Conservation (phyloP, 768 basidiomycete genomes). For the Boletus edulis region DNA sequence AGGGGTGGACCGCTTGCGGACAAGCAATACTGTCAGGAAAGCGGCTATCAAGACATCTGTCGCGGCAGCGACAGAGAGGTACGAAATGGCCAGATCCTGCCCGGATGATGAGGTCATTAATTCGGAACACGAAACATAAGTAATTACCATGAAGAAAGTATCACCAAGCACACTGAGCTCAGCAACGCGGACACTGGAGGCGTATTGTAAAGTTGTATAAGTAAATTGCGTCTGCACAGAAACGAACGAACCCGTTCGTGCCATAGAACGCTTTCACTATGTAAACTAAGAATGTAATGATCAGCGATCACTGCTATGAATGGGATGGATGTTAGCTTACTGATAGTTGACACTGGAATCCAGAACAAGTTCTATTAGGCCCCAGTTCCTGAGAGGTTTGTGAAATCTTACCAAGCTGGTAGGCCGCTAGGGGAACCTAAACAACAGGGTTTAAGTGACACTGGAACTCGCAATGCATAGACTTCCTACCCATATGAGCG, state of each 20-base stretch:
- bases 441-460: neutral
- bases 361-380: neutral
- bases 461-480: neutral
- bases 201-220: neutral
- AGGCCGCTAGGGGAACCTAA: conserved; percentile 1
- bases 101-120: neutral
- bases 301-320: neutral
- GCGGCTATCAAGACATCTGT: conserved; percentile 5
- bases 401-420: conserved; percentile 9
- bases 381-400: too few relatives aligned
- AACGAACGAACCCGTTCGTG: conserved; percentile 1
- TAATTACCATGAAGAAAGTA: neutral
- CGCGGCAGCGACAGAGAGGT: neutral
- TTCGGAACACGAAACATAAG: neutral
- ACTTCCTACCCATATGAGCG: conserved; percentile 6
- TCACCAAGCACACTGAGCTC: neutral
- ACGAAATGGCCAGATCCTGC: neutral
- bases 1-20: neutral
- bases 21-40: conserved; percentile 3
- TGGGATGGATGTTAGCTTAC: neutral
- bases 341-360: neutral
- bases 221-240: neutral
- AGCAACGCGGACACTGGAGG: neutral
- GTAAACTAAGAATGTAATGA: conserved; percentile 1
- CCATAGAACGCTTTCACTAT: neutral